Conservation (phyloP, 2,329 filamentous ascomycete species). For the Fusarium continuum region DNA sequence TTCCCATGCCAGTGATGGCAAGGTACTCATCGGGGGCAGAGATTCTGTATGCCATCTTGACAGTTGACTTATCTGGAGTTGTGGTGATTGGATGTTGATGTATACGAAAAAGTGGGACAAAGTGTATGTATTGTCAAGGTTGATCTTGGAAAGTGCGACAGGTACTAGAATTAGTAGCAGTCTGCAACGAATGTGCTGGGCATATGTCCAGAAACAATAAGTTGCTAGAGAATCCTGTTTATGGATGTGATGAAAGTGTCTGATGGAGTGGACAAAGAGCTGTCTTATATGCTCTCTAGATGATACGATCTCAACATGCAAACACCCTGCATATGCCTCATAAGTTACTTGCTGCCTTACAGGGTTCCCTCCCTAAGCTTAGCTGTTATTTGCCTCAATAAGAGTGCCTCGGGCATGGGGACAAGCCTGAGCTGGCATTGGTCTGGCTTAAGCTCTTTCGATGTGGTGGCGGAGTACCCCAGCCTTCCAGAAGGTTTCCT, state of each 20-base stretch:
- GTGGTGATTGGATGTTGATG: not conserved
- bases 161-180: not conserved
- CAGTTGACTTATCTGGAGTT: not conserved
- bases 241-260: not conserved
- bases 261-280: not conserved
- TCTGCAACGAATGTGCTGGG: constrained; percentile 16
- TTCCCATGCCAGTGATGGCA: constrained; percentile 82
- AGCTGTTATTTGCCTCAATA: not conserved
- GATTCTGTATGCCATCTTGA: constrained; percentile 69
- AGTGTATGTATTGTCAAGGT: not conserved
- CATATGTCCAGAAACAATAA: constrained; percentile 7
- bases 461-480: constrained; percentile 17
- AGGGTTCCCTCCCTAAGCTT: not conserved
- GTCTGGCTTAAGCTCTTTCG: not conserved
- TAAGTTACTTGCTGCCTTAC: not conserved
- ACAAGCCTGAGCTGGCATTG: not conserved
- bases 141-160: not conserved
- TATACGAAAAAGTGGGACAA: not conserved
- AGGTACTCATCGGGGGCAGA: constrained; percentile 85
- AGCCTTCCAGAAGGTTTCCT: constrained; percentile 25
- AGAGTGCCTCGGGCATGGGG: constrained; percentile 11
- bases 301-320: not conserved
- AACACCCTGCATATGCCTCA: not conserved
- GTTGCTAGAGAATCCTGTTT: not conserved
- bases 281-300: constrained; percentile 21